Evolutionary conservation across 2,329 filamentous ascomycete genomes (phyloP).

Genomic region (Ophiostoma novo-ulmi): DNA sequence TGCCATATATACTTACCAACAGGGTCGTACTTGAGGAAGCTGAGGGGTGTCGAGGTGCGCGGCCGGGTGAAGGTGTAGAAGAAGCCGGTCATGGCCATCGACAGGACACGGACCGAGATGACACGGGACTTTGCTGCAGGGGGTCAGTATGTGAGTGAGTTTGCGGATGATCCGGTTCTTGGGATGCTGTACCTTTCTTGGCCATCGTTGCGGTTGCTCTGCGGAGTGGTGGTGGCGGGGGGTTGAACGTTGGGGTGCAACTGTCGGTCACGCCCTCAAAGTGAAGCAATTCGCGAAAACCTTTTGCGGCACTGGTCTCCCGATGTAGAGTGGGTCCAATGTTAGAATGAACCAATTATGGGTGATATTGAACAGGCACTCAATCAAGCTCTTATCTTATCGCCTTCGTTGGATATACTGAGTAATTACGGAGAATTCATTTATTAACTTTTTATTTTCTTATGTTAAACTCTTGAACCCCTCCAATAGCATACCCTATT

Average conservation of each 20-base stretch:
- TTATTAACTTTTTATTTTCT: background rate
- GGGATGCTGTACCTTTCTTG: slow-evolving; percentile 34
- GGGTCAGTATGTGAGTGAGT: background rate
- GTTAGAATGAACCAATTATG: slow-evolving; percentile 12
- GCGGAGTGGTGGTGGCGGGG: slow-evolving; percentile 10
- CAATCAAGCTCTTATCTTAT: slow-evolving; percentile 23
- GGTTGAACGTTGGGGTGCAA: background rate
- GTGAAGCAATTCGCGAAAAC: slow-evolving; percentile 25
- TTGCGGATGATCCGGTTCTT: background rate
- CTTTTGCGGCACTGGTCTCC: slow-evolving; percentile 18
- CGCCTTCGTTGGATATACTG: background rate
- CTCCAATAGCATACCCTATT: background rate
- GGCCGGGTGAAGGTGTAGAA: slow-evolving; percentile 88
- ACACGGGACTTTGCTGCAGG: slow-evolving; percentile 78
- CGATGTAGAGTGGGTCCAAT: slow-evolving; percentile 8
- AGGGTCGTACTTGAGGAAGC: slow-evolving; percentile 98
- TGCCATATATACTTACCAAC: slow-evolving; percentile 59
- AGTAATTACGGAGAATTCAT: background rate
- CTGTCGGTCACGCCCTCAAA: background rate
- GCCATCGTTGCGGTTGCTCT: slow-evolving; percentile 32
- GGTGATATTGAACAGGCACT: background rate
- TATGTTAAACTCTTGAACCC: background rate
- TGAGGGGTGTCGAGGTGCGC: slow-evolving; percentile 74
- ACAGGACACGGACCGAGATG: slow-evolving; percentile 87
- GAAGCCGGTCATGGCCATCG: slow-evolving; percentile 98